Conservation (phyloP, 1,284 basidiomycete species). For the Agroathelia rolfsii region DNA sequence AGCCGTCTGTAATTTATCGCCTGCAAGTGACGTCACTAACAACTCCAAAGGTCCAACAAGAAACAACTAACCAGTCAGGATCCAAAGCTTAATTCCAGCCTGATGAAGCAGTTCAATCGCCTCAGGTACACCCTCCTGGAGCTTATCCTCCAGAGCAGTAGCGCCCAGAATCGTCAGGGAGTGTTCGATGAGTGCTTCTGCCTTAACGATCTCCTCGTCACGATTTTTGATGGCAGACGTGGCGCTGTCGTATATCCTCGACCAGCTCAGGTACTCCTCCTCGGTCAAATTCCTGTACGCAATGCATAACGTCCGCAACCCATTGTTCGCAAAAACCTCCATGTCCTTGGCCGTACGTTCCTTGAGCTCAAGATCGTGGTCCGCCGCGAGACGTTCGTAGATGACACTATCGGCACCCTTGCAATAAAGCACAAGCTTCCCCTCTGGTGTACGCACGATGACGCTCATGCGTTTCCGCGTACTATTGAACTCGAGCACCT, state of each 20-base stretch:
- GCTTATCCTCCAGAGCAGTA: slow-evolving; percentile 92
- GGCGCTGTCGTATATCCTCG: slow-evolving; percentile 75
- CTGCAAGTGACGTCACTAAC: slow-evolving; percentile 27
- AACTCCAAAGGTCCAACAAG: slow-evolving; percentile 6
- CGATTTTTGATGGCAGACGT: slow-evolving; percentile 66
- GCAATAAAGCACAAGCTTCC: slow-evolving; percentile 77
- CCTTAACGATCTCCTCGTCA: slow-evolving; percentile 86
- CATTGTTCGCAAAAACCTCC: slow-evolving; percentile 89
- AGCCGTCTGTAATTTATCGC: slow-evolving; percentile 95
- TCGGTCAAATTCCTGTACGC: slow-evolving; percentile 75
- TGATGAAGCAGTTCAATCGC: slow-evolving; percentile 87
- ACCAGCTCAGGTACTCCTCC: slow-evolving; percentile 81
- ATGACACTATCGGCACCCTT: slow-evolving; percentile 98
- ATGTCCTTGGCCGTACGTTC: slow-evolving; percentile 77
- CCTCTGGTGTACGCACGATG: slow-evolving; percentile 76
- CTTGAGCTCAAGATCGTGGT: slow-evolving; percentile 72
- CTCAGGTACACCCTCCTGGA: slow-evolving; percentile 95
- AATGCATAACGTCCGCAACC: slow-evolving; percentile 86
- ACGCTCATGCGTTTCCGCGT: slow-evolving; percentile 93
- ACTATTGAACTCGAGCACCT: slow-evolving; percentile 88
- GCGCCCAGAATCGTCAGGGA: slow-evolving; percentile 81
- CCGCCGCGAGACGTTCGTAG: slow-evolving; percentile 69
- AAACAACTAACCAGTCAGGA: slow-evolving; percentile 63
- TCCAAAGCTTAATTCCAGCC: slow-evolving; percentile 97
- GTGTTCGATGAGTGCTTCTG: slow-evolving; percentile 78